Evolutionary conservation across 495 filamentous ascomycete species (phyloP).

Genomic region (Penicillium chermesinum): DNA sequence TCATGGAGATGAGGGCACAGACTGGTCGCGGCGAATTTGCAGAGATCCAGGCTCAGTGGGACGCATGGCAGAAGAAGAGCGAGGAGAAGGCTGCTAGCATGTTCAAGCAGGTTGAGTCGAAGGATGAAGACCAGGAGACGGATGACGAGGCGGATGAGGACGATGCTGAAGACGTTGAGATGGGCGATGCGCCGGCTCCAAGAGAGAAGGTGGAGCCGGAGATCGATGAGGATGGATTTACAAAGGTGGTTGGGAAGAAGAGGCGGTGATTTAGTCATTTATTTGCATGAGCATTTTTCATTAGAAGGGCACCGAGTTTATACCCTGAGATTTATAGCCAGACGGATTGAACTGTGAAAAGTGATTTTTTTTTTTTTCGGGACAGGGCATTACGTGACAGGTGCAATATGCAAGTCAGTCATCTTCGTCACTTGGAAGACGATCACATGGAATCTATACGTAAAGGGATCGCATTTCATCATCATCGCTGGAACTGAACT

Average conservation of each 20-base stretch:
- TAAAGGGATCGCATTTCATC: slow-evolving; percentile 31
- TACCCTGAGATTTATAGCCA: slow-evolving; percentile 6
- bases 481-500: slow-evolving; percentile 35
- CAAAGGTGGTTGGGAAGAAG: slow-evolving; percentile 76
- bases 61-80: slow-evolving; percentile 55
- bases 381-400: not conserved
- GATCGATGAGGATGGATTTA: slow-evolving; percentile 92
- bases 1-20: slow-evolving; percentile 61
- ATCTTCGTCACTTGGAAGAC: slow-evolving; percentile 24
- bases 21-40: slow-evolving; percentile 59
- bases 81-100: slow-evolving; percentile 44
- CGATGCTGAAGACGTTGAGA: slow-evolving; percentile 63
- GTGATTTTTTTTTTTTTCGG: not conserved
- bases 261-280: slow-evolving; percentile 32
- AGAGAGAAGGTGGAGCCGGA: slow-evolving; percentile 67
- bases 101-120: slow-evolving; percentile 53
- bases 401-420: slow-evolving; percentile 6
- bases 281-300: not conserved
- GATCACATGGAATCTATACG: slow-evolving; percentile 16
- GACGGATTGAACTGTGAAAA: not conserved
- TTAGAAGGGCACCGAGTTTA: not conserved
- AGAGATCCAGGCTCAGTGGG: slow-evolving; percentile 63
- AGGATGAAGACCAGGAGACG: slow-evolving; percentile 46
- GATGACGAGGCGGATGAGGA: slow-evolving; percentile 55
- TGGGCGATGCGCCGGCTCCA: slow-evolving; percentile 65